Evolutionary conservation across 805 yeast genomes (phyloP), one percentile per base, ranked within the genome.

Genomic region (Tetrapisispora arboricola): DNA sequence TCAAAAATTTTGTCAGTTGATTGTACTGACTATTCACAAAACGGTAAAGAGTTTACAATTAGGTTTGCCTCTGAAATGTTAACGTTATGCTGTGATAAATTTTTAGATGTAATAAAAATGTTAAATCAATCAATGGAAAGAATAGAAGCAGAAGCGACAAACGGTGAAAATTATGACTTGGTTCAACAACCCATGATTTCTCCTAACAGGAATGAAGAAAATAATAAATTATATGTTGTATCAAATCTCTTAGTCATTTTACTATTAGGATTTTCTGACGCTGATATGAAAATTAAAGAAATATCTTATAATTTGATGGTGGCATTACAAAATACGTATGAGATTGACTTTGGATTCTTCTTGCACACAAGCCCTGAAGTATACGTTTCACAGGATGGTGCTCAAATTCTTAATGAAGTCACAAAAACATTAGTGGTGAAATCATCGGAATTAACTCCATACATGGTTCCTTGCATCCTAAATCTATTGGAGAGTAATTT

Each of bases 331-430:
- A 60, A 68, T 6, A 69, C 76, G 16, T 80, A 76, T 55, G 67
- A 71, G 10, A 55, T 84, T 21, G 72, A 76, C 32, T 68, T 77
- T 46, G 86, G 83, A 0, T 68, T 74, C 25, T 67, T 70, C 8
- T 62, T 75, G 17, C 68, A 67, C 12, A 70, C 71, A 32, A 72
- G 80, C 2, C 68, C 71, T 8, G 80, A 73, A 27, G 68, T 78
- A 18, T 72, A 76, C 10, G 76, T 82, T 47, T 92, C 94, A 1
- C 70, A 73, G 28, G 80, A 80, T 46, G 72, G 76, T 35, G 69
- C 76, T 3, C 71, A 75, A 12, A 80, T 78, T 60, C 72, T 82
- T n/a, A 67, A 71, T 1, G 53, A 72, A 0, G 63, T 80, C 5
- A 75, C 85, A 2, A 61, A 67, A 17, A 67, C 68, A 15, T 57